Evolutionary conservation across 306 rosid species (phyloP), one percentile per base, ranked within the genome.

Genomic region (Adenanthera pavonina): DNA sequence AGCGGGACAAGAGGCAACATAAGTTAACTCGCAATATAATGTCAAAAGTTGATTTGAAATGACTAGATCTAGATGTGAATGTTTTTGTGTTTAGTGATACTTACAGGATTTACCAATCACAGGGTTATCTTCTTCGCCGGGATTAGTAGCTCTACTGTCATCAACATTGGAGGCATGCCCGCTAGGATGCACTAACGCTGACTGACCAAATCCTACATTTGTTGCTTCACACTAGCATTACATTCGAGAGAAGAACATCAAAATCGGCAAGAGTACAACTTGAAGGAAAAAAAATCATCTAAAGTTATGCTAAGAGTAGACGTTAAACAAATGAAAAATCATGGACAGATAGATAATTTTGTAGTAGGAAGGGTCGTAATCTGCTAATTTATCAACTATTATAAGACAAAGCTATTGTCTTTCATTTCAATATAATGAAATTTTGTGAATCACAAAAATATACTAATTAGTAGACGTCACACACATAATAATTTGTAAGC

Each of bases 161-260:
- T 84, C 82, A 49, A 61, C 84, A 67, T 82, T 76, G 1, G 88
- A 69, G 52, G 75, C 76, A 76, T 80, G 90, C 78, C 83, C 83
- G 33, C 70, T 77, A 66, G 33, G 86, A 66, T 81, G 90, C 75
- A 72, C 83, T 86, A 80, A 59, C 40, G 86, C 73, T 49, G 92
- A 76, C 76, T 84, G 87, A 77, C 81, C 91, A 84, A 84, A 81
- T 72, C 88, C 86, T 71, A 72, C 85, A 61, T 79, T 82, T 67
- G 89, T 74, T 52, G 90, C 85, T 77, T 88, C 91, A 77, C 92
- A 60, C 94, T 89, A 76, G 73, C 78, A 87, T 80, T 64, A 73
- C 77, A 75, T 30, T 62, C 52, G 17, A 76, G 25, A 59, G 52
- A 17, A 36, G 53, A 65, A 81, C 78, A 83, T 35, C 36, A 56